Evolutionary conservation across 805 yeast genomes (phyloP), one percentile per base, ranked within the genome.

Genomic region (Zygosaccharomyces bisporus): DNA sequence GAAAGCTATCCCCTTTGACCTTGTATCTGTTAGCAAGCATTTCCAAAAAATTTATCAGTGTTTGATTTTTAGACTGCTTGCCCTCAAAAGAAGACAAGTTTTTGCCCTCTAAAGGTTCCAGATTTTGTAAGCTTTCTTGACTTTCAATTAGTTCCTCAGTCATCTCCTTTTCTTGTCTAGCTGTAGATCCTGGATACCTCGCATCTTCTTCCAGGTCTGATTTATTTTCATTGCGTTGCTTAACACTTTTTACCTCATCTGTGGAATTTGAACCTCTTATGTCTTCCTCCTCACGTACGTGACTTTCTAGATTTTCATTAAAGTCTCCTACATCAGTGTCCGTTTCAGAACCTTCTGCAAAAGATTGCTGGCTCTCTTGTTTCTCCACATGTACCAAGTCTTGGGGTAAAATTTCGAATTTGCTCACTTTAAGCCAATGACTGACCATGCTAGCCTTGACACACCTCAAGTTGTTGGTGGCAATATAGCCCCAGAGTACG

Each of bases 1-100:
- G 49, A 39, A 51, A 61, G 25, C 30, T 36, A 42, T 63, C 67
- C 4, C 65, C 64, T 39, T 58, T 50, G 1, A 52, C 41, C 25
- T 49, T 49, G 43, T 58, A 60, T 39, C 55, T 60, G 23, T 47
- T 50, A 4, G 55, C 48, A 4, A 63, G 41, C 14, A 34, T 46
- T 6, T 47, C 45, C 24, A 63, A 41, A 4, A 56, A 51, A 3
- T 45, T 41, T 10, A 55, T 46, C 6, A 63, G 41, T 10, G 34
- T 13, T 9, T 50, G 46, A 34, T 63, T 62, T 12, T 42, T 44
- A 12, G 35, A 39, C 37, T 19, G 29, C 12, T 18, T 29, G 13
- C 23, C 24, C n/a, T 27, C 19, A 4, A 21, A 3, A 4, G 31
- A 21, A 10, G 12, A 16, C 16, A 18, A 8, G 14, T 35, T 4